Evolutionary conservation across 1,284 basidiomycete genomes (phyloP), one percentile per base, ranked within the genome.

Genomic region (Fomitopsis betulina): DNA sequence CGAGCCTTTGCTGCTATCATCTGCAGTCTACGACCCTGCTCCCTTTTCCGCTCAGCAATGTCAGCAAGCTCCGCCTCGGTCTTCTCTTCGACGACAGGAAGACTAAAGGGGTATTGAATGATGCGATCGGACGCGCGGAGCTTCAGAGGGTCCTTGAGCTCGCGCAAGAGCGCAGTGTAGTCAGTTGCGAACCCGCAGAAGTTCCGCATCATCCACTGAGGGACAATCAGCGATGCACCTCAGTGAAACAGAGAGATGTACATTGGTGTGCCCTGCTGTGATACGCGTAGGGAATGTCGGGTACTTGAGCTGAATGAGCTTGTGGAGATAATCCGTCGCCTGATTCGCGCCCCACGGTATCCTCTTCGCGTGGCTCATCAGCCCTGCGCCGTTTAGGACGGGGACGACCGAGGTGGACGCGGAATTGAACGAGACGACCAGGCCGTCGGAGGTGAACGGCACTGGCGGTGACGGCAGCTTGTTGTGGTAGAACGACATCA

Each of bases 311-410:
- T 98, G 96, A 38, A 95, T 85, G 7, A 96, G 84, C 68, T 95
- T 96, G 57, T 97, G 83, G 53, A 99, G 80, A 65, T 97, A 91
- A 52, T 99, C 96, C 0, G 92, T 85, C 0, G 94, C 87, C 68
- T 97, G 95, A 0, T 87, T 83, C 9, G 93, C 87, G 35, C 97
- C 96, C 93, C 94, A 99, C 2, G 93, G 91, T 72, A 99, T 92
- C 63, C 94, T 82, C 73, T 94, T 94, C 0, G 93, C 86, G 60
- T 91, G 83, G 65, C 85, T 91, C 69, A 96, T 78, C 58, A 95
- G 79, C 0, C 92, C 92, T 63, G 81, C 86, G 0, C 95, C 94
- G 53, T 80, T 73, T 6, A 96, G 72, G 1, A 98, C 83, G 1
- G 95, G 96, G 12, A 97, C 87, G 1, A 97, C 82, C 2, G 91